These are phyloP conservation scores for Cercospora sp. DNA, from an alignment of 2,329 filamentous ascomycete genomes.

Conservation along the genomic window DNA sequence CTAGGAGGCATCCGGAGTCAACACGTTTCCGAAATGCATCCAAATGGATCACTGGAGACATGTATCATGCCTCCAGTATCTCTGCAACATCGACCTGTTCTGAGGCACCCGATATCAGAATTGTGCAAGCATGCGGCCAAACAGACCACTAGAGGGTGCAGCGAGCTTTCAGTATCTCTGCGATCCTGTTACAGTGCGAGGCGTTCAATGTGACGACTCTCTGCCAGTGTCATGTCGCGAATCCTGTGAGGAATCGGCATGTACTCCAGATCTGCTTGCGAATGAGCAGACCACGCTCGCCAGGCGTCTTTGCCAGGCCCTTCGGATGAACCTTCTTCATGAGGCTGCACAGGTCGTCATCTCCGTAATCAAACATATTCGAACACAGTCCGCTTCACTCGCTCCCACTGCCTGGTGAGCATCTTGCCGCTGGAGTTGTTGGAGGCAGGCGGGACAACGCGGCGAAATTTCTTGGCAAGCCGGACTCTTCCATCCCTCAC, in stretches of 20 bases:
- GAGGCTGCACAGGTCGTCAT: too few relatives aligned
- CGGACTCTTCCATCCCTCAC: background rate
- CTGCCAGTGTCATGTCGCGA: too few relatives aligned
- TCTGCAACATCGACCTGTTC: too few relatives aligned
- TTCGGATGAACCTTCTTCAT: too few relatives aligned
- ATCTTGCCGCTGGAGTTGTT: background rate
- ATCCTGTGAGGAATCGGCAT: too few relatives aligned
- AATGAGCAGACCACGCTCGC: too few relatives aligned
- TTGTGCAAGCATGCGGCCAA: background rate
- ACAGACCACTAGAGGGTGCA: background rate
- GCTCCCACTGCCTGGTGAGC: background rate
- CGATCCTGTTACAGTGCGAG: background rate
- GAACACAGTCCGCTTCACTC: too few relatives aligned
- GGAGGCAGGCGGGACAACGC: background rate
- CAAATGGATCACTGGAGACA: background rate
- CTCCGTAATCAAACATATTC: too few relatives aligned
- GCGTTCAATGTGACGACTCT: background rate
- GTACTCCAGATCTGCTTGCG: too few relatives aligned
- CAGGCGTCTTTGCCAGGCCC: too few relatives aligned
- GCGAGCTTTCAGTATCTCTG: background rate
- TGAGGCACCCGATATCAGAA: background rate
- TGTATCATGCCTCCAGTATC: background rate
- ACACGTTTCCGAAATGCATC: background rate
- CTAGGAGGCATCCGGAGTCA: background rate
- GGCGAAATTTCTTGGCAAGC: background rate